Percentiles rank a stretch among this genome's conserved stretches.
phyloP scores from a whole-genome alignment of 1,139 yeast species.

The Debaryomyces fabryi region DNA sequence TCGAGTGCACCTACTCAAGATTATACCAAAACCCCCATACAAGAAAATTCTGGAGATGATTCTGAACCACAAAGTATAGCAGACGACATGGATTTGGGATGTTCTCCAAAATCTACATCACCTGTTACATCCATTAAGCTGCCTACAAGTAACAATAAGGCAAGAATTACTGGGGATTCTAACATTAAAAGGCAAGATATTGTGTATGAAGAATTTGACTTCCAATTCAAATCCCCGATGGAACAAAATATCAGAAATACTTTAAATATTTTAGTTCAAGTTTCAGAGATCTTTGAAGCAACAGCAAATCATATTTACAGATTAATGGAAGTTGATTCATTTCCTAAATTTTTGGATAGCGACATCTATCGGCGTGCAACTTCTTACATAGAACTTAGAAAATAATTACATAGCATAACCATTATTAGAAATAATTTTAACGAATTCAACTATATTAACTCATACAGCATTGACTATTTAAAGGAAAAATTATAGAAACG shows the following conservation, averaged over 20 bases:
- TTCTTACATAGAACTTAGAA: constrained; percentile 14
- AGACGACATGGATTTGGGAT: background rate
- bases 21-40: constrained; percentile 2
- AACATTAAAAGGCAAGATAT: constrained; percentile 9
- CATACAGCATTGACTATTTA: constrained; percentile 4
- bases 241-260: constrained; percentile 26
- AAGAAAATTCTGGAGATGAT: background rate
- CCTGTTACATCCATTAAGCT: background rate
- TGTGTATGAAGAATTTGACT: constrained; percentile 1
- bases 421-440: background rate
- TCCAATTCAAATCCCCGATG: constrained; percentile 19
- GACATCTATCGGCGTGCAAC: constrained; percentile 22
- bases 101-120: background rate
- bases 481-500: constrained; percentile 3
- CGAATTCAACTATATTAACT: constrained; percentile 4
- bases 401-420: background rate
- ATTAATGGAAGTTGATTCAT: constrained; percentile 73
- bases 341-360: constrained; percentile 63
- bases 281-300: constrained; percentile 40
- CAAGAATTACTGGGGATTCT: constrained; percentile 5
- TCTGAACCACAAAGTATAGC: background rate
- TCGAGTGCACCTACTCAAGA: constrained; percentile 4
- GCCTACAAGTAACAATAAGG: background rate
- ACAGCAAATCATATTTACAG: constrained; percentile 52
- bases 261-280: constrained; percentile 33